Evolutionary conservation across 2,329 filamentous ascomycete genomes (phyloP).

Genomic region (Byssothecium circinans): DNA sequence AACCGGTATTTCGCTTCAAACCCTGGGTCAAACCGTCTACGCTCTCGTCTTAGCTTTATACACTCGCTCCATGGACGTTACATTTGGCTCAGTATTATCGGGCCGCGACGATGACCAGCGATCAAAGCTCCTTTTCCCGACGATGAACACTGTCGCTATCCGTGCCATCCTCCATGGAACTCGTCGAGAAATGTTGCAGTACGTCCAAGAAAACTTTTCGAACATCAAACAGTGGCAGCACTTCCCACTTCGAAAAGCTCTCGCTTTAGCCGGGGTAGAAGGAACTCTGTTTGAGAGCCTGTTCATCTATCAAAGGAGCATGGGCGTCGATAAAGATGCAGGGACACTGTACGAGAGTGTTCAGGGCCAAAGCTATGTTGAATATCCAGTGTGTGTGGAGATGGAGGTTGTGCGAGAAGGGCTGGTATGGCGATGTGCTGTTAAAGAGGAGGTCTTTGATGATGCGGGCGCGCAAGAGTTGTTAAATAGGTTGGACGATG

Average conservation of each 20-base stretch:
- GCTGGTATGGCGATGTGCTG: conserved; percentile 73
- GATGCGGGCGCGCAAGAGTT: conserved; percentile 52
- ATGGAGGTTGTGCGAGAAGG: conserved; percentile 63
- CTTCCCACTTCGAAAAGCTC: conserved; percentile 73
- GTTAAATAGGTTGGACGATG: conserved; percentile 60
- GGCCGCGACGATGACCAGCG: conserved; percentile 76
- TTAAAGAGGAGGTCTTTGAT: conserved; percentile 60
- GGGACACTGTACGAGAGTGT: conserved; percentile 62
- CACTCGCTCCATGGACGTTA: conserved; percentile 68
- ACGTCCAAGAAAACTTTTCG: conserved; percentile 71
- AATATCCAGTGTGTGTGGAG: conserved; percentile 82
- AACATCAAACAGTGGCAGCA: conserved; percentile 72
- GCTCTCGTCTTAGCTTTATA: conserved; percentile 68
- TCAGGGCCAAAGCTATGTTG: conserved; percentile 66
- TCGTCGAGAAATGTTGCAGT: conserved; percentile 64
- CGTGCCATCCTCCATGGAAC: conserved; percentile 73
- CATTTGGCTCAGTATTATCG: conserved; percentile 81
- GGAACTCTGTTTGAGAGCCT: conserved; percentile 63
- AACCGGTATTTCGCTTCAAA: conserved; percentile 72
- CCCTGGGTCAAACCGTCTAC: conserved; percentile 76
- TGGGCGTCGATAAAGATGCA: conserved; percentile 32
- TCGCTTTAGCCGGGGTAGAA: conserved; percentile 53
- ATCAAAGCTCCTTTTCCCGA: conserved; percentile 74
- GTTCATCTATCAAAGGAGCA: conserved; percentile 66
- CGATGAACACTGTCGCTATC: conserved; percentile 86